Evolutionary conservation across 2,329 filamentous ascomycete genomes (phyloP).

Genomic region (Phyllosticta capitalensis): DNA sequence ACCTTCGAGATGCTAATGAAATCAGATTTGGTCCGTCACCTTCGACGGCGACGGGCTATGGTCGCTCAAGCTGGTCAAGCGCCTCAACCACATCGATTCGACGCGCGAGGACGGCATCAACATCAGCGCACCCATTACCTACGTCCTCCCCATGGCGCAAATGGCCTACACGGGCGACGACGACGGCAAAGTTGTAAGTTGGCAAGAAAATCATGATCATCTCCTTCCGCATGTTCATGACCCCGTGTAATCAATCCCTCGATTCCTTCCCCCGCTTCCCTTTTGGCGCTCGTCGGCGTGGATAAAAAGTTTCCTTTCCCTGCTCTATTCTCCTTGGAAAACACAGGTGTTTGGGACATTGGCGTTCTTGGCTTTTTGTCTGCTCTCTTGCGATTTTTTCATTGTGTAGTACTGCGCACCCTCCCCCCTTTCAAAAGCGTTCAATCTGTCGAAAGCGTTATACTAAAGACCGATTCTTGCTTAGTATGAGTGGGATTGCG

Average conservation of each 20-base stretch:
- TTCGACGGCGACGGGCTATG: slow-evolving; percentile 54
- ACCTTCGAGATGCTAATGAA: slow-evolving; percentile 3
- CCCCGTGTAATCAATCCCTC: too few species aligned
- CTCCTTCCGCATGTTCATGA: not conserved
- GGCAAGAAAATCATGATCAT: not conserved
- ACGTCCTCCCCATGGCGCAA: slow-evolving; percentile 72
- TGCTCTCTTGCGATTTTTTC: not conserved
- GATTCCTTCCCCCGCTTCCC: not conserved
- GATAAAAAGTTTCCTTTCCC: not conserved
- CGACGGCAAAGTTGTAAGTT: slow-evolving; percentile 59
- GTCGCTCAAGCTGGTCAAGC: slow-evolving; percentile 67
- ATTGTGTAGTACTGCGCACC: not conserved
- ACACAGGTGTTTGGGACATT: too few species aligned
- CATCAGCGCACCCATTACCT: slow-evolving; percentile 63
- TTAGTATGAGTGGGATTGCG: slow-evolving; percentile 50
- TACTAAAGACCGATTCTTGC: slow-evolving; percentile 1
- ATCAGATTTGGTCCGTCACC: slow-evolving; percentile 47
- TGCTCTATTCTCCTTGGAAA: not conserved
- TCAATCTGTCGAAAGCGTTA: slow-evolving; percentile 2
- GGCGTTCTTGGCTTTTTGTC: too few species aligned
- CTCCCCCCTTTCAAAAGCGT: too few species aligned
- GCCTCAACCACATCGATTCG: slow-evolving; percentile 69
- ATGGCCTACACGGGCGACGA: slow-evolving; percentile 92
- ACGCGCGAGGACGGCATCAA: slow-evolving; percentile 51
- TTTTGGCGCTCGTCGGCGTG: not conserved